Evolutionary conservation across 805 yeast genomes (phyloP), one percentile per base, ranked within the genome.

Genomic region (Saccharomyces paradoxus): DNA sequence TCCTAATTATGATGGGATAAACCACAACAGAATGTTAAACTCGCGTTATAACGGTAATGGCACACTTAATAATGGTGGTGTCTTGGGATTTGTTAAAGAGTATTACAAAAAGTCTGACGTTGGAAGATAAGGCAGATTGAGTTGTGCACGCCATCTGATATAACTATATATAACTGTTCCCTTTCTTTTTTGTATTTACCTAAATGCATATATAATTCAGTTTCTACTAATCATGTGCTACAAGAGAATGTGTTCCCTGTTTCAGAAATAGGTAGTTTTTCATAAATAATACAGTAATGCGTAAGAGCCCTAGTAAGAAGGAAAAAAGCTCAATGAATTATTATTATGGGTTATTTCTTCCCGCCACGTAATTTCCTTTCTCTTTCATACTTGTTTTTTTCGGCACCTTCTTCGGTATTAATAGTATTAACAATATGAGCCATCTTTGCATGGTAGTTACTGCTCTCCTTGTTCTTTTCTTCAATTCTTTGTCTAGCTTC

Each of bases 391-490:
- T 84, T 84, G 69, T 94, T 91, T 78, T 89, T 87, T 67, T 89
- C 97, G 4, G 94, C 88, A 66, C 98, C 98, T 76, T 92, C 97
- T 63, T 86, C 90, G 4, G 97, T 90, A 58, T 87, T 87, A 65
- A 94, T 89, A 53, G 91, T 81, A 63, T 91, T 87, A 68, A 86
- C 83, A 67, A 94, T 85, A 61, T 80, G 81, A 48, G 95, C 87
- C 89, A 94, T 88, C 77, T 89, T 91, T 61, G 83, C 78, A 70
- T 94, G 98, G 70, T 94, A 94, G 9, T 81, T 91, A 46, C 80
- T 79, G 64, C 89, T 84, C 63, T 81, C 82, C 53, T 77, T 74
- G 71, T 88, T 87, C 81, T 89, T 87, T 67, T 83, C 90, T 50
- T 77, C 76, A 64, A 91, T 84, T 68, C 83, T 86, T 72, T 90